Conservation (phyloP, 441 rosid species). For the Sinapis alba region DNA sequence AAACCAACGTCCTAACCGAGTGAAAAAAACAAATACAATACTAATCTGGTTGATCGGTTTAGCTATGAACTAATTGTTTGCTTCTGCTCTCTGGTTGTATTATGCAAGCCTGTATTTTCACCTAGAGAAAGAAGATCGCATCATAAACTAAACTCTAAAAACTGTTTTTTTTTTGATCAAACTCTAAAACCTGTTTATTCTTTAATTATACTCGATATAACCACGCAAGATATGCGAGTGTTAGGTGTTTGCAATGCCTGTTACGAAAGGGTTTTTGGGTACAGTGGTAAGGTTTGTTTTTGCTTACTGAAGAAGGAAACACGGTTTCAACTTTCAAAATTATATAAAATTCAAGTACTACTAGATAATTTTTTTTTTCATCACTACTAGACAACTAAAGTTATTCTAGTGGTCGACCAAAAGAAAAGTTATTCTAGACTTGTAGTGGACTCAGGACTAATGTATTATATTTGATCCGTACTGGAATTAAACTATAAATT, state of each 20-base stretch:
- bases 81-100: too few relatives aligned
- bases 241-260: not conserved
- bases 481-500: not conserved
- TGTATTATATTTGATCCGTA: not conserved
- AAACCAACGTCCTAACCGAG: not conserved
- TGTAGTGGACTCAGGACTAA: not conserved
- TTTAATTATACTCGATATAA: not conserved
- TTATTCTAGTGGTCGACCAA: not conserved
- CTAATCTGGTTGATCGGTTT: not conserved
- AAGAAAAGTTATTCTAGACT: not conserved
- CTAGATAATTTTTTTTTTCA: too few relatives aligned
- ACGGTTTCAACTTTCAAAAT: not conserved
- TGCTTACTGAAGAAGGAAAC: not conserved
- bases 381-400: not conserved
- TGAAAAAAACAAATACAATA: not conserved
- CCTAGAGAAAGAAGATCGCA: not conserved
- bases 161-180: too few relatives aligned
- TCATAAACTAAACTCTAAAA: not conserved
- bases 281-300: not conserved
- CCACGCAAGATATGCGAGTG: not conserved
- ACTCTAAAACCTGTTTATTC: not conserved
- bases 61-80: too few relatives aligned
- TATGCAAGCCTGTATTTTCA: not conserved
- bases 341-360: not conserved
- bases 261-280: not conserved